Evolutionary conservation across 2,329 filamentous ascomycete species (phyloP).

Genomic region (Microsporum ferrugineum): DNA sequence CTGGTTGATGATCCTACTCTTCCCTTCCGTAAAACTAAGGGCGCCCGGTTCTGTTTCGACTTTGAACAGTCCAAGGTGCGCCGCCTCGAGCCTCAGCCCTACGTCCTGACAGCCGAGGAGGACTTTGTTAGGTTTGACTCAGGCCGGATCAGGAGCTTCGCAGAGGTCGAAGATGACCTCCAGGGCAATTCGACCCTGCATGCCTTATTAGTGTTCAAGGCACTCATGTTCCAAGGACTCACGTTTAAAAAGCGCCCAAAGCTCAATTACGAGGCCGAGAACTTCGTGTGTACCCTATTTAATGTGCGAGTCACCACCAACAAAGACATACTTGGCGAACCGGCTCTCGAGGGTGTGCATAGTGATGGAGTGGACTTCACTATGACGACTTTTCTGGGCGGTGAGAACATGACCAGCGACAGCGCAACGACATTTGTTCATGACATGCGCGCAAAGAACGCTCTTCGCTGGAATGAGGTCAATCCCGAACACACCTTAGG

Average conservation of each 20-base stretch:
- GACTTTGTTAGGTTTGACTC: neutral
- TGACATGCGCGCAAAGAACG: neutral
- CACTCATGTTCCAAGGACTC: neutral
- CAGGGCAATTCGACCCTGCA: neutral
- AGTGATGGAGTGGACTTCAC: neutral
- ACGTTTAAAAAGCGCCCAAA: neutral
- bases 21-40: neutral
- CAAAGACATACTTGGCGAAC: neutral
- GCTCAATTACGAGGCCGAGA: neutral
- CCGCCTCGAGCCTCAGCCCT: neutral
- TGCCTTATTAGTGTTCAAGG: neutral
- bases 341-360: neutral
- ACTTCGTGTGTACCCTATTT: neutral
- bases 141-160: neutral
- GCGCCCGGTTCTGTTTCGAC: neutral
- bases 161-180: neutral
- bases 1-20: neutral
- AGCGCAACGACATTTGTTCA: neutral
- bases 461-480: neutral
- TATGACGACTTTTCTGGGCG: neutral
- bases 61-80: neutral
- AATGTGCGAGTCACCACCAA: neutral
- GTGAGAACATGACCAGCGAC: neutral
- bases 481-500: neutral
- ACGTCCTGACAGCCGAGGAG: neutral